Evolutionary conservation across 768 basidiomycete genomes (phyloP).

Genomic region (Cantharellus anzutake): DNA sequence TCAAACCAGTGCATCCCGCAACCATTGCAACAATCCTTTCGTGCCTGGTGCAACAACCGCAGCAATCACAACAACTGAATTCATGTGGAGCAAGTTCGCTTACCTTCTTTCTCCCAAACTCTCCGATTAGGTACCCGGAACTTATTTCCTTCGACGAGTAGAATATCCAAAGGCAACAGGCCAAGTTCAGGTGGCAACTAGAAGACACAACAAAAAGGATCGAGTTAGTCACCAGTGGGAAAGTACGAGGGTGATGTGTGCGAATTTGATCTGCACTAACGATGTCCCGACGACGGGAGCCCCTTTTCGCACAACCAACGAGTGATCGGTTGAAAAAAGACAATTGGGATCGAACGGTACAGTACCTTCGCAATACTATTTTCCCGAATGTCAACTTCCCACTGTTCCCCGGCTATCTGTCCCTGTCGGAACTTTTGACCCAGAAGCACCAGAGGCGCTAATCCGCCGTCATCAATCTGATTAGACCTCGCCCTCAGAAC

Average conservation of each 20-base stretch:
- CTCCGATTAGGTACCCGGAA: constrained; percentile 66
- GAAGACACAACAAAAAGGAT: not conserved
- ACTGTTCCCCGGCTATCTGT: constrained; percentile 28
- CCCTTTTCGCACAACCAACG: too few relatives aligned
- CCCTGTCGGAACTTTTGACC: constrained; percentile 18
- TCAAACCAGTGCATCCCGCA: not conserved
- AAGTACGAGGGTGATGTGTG: not conserved
- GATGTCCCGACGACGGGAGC: too few relatives aligned
- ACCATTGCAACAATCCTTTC: constrained; percentile 5
- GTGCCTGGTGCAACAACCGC: constrained; percentile 2
- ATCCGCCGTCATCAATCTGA: not conserved
- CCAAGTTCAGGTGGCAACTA: constrained; percentile 50
- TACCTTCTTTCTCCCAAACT: constrained; percentile 68
- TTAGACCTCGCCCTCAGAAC: constrained; percentile 6
- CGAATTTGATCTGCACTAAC: too few relatives aligned
- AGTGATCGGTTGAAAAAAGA: too few relatives aligned
- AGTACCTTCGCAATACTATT: constrained; percentile 42
- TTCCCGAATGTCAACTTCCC: constrained; percentile 71
- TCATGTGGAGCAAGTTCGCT: not conserved
- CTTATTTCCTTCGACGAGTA: constrained; percentile 73
- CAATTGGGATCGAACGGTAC: not conserved
- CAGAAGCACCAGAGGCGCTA: constrained; percentile 4
- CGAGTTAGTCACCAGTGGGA: not conserved
- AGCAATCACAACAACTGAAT: not conserved
- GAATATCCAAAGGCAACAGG: constrained; percentile 55